Percentiles rank a stretch among this genome's conserved stretches.
Conservation (phyloP, 2,329 filamentous ascomycete genomes). For the Zymoseptoria ardabiliae region DNA sequence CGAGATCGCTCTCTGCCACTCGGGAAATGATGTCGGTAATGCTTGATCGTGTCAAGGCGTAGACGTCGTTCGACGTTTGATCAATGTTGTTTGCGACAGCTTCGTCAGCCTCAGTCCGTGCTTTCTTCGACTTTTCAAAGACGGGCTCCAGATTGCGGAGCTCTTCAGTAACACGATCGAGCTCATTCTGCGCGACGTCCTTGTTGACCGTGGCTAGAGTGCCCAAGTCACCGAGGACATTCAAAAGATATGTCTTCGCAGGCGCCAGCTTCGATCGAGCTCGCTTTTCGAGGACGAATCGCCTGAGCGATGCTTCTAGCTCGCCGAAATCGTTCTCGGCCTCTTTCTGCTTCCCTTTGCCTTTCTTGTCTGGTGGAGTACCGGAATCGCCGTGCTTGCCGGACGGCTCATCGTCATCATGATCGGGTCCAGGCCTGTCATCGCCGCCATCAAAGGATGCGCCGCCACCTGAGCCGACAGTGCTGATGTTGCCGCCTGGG, state of each 20-base stretch:
- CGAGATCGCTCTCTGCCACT: slow-evolving; percentile 69
- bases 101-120: slow-evolving; percentile 70
- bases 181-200: slow-evolving; percentile 76
- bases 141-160: slow-evolving; percentile 76
- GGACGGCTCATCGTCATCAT: slow-evolving; percentile 48
- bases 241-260: slow-evolving; percentile 89
- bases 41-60: slow-evolving; percentile 70
- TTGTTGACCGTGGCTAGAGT: slow-evolving; percentile 78
- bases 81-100: slow-evolving; percentile 77
- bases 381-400: slow-evolving; percentile 45
- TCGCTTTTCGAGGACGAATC: slow-evolving; percentile 93
- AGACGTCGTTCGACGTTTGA: slow-evolving; percentile 75
- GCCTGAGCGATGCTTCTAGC: slow-evolving; percentile 77
- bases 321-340: slow-evolving; percentile 85
- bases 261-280: slow-evolving; percentile 92
- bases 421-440: slow-evolving; percentile 28
- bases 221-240: slow-evolving; percentile 81
- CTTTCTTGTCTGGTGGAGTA: slow-evolving; percentile 33
- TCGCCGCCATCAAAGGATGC: slow-evolving; percentile 33
- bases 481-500: slow-evolving; percentile 25
- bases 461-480: slow-evolving; percentile 24
- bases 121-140: slow-evolving; percentile 75
- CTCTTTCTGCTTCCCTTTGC: slow-evolving; percentile 67
- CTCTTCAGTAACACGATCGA: slow-evolving; percentile 74
- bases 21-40: slow-evolving; percentile 68